phyloP scores from a whole-genome alignment of 1,284 basidiomycete species.

The Irpex sp. region DNA sequence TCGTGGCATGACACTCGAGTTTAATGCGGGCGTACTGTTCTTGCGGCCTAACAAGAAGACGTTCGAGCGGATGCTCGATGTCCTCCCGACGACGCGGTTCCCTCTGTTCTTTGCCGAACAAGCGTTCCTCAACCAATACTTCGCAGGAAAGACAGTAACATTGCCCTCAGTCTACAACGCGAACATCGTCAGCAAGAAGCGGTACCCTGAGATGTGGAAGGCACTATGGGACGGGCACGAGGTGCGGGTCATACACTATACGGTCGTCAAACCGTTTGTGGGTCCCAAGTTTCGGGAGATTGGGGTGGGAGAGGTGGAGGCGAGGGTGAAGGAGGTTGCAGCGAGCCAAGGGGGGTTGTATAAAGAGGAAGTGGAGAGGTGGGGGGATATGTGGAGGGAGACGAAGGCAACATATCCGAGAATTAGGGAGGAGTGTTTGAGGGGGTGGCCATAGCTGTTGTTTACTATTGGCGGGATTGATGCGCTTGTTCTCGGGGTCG shows the following conservation, averaged over 20 bases:
- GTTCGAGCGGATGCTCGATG: slow-evolving; percentile 30
- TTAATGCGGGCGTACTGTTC: slow-evolving; percentile 41
- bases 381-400: slow-evolving; percentile 13
- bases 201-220: slow-evolving; percentile 32
- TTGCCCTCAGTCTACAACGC: slow-evolving; percentile 42
- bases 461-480: not conserved
- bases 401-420: slow-evolving; percentile 2
- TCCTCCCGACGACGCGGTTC: slow-evolving; percentile 30
- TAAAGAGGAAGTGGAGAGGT: slow-evolving; percentile 11
- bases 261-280: slow-evolving; percentile 36
- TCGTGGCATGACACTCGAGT: slow-evolving; percentile 31
- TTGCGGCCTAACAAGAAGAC: slow-evolving; percentile 29
- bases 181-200: slow-evolving; percentile 38
- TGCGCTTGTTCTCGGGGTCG: not conserved
- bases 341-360: slow-evolving; percentile 26
- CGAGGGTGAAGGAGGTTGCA: slow-evolving; percentile 35
- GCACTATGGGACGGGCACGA: slow-evolving; percentile 23
- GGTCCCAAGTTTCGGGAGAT: slow-evolving; percentile 5
- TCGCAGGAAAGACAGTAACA: slow-evolving; percentile 29
- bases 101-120: slow-evolving; percentile 36
- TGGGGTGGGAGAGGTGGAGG: slow-evolving; percentile 34
- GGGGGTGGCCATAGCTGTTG: not conserved
- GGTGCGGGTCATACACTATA: slow-evolving; percentile 37
- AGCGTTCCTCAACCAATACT: slow-evolving; percentile 40
- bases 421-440: not conserved